Evolutionary conservation across 2,329 filamentous ascomycete species (phyloP).

Genomic region (Neopestalotiopsis sp.): DNA sequence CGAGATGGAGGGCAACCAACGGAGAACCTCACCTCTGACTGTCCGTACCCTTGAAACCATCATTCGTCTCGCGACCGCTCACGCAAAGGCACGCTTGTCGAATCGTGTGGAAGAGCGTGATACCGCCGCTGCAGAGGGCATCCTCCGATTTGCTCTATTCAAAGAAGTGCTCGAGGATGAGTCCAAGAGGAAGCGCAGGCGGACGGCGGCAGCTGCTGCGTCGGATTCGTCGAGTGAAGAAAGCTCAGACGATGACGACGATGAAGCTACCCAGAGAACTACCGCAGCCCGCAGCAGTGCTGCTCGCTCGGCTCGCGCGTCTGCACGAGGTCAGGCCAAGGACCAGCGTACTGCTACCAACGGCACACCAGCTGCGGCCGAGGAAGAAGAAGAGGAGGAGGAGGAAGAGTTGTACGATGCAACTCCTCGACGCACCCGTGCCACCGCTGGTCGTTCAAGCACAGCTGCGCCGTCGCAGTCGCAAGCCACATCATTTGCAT

Average conservation of each 20-base stretch:
- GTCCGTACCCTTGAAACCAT: slow-evolving; percentile 96
- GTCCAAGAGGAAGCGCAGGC: slow-evolving; percentile 82
- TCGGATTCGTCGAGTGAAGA: slow-evolving; percentile 64
- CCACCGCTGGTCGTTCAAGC: slow-evolving; percentile 35
- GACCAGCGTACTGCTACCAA: slow-evolving; percentile 31
- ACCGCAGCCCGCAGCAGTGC: slow-evolving; percentile 45
- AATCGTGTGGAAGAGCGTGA: slow-evolving; percentile 89
- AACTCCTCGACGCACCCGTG: slow-evolving; percentile 47
- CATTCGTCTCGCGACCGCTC: slow-evolving; percentile 96
- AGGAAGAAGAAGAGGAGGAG: slow-evolving; percentile 44
- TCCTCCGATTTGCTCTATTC: slow-evolving; percentile 93
- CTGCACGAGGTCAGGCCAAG: slow-evolving; percentile 30
- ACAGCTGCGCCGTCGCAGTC: slow-evolving; percentile 41
- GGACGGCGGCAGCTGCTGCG: slow-evolving; percentile 61
- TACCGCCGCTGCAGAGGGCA: slow-evolving; percentile 83
- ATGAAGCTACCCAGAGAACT: slow-evolving; percentile 31
- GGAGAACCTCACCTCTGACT: slow-evolving; percentile 92
- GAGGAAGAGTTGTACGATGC: slow-evolving; percentile 53
- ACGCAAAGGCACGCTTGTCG: slow-evolving; percentile 90
- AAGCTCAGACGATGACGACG: slow-evolving; percentile 62
- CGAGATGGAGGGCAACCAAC: slow-evolving; percentile 91
- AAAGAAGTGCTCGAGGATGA: slow-evolving; percentile 87
- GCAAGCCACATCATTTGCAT: slow-evolving; percentile 70
- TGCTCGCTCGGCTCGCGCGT: slow-evolving; percentile 37
- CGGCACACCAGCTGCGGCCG: slow-evolving; percentile 41